Evolutionary conservation across 202 grass and related monocot species (phyloP).

Genomic region (Alloteropsis angusta): DNA sequence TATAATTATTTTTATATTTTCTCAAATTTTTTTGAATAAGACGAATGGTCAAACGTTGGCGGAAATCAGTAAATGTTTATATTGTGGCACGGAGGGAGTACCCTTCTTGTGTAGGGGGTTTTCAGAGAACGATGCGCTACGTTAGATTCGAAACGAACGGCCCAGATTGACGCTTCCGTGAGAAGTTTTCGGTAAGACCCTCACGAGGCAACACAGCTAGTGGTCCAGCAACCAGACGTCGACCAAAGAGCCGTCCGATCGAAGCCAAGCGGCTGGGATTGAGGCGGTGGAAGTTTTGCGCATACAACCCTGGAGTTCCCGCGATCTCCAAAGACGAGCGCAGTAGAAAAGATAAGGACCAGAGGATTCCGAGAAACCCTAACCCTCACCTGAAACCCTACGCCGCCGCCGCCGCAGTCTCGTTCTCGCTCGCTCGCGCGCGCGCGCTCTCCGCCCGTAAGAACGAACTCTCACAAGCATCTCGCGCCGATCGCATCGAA

Average conservation of each 20-base stretch:
- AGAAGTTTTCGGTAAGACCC: neutral
- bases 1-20: too few relatives aligned
- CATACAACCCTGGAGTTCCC: neutral
- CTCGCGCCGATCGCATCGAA: neutral
- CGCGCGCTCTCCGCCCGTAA: neutral
- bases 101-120: neutral
- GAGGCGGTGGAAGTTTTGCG: neutral
- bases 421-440: neutral
- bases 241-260: neutral
- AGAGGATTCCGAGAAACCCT: neutral
- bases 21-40: too few relatives aligned
- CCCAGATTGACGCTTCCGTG: neutral
- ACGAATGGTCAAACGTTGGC: too few relatives aligned
- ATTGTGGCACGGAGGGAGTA: too few relatives aligned
- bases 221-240: neutral
- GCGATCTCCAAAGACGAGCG: neutral
- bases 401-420: constrained; percentile 6
- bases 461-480: neutral
- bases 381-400: neutral
- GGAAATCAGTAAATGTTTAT: too few relatives aligned
- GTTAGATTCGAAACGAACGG: neutral
- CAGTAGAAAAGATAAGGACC: neutral
- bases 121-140: neutral
- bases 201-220: too few relatives aligned
- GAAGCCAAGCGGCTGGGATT: neutral